phyloP scores from a whole-genome alignment of 2,329 filamentous ascomycete genomes.

The Penicillium occitanis region DNA sequence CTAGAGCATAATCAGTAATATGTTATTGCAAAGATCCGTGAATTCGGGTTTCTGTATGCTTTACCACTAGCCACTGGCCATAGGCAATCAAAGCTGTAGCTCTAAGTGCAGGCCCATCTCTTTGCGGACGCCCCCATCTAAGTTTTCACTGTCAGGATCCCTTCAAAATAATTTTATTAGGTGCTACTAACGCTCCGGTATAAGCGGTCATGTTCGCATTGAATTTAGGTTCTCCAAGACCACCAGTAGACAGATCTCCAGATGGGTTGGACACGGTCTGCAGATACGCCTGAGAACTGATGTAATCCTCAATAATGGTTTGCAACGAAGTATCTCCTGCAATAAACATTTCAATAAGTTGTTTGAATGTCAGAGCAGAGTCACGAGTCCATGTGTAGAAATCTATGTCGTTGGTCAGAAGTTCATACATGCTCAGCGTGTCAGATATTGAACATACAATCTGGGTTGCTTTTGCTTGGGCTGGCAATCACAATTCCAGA shows the following conservation, averaged over 20 bases:
- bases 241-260: constrained; percentile 53
- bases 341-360: constrained; percentile 66
- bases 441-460: constrained; percentile 47
- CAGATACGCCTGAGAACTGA: constrained; percentile 64
- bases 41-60: constrained; percentile 1
- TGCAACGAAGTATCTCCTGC: constrained; percentile 61
- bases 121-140: constrained; percentile 68
- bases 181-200: constrained; percentile 53
- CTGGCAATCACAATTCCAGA: constrained; percentile 58
- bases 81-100: constrained; percentile 34
- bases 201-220: constrained; percentile 62
- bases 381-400: constrained; percentile 78
- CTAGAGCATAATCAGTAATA: constrained; percentile 14
- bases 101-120: constrained; percentile 42
- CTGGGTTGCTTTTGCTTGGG: constrained; percentile 55
- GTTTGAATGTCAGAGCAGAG: constrained; percentile 68
- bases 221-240: constrained; percentile 71
- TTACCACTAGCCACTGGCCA: constrained; percentile 64
- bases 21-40: background rate
- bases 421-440: background rate
- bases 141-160: background rate
- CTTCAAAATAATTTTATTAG: background rate
- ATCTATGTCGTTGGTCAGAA: constrained; percentile 48
- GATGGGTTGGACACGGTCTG: constrained; percentile 69
- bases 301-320: constrained; percentile 65